These are phyloP conservation scores for Volvox carteri DNA, from an alignment of 163 green algal genomes.

Conservation along the genomic window DNA sequence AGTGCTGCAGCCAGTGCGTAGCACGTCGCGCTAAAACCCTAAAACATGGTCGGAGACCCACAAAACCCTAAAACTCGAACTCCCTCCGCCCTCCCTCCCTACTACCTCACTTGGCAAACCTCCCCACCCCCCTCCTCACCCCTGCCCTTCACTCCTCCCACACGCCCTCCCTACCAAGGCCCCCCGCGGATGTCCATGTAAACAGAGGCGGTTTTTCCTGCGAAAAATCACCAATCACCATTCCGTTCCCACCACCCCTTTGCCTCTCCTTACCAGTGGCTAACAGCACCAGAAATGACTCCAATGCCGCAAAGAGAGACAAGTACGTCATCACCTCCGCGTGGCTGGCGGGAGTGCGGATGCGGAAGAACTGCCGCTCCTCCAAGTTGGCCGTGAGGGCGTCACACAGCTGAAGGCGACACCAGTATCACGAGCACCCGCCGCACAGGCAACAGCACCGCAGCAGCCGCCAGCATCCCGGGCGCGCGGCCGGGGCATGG, in stretches of 20 bases:
- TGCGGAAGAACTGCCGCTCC: slow-evolving; percentile 73
- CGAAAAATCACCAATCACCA: too few species aligned
- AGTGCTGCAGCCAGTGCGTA: too few species aligned
- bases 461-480: too few species aligned
- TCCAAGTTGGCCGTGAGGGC: slow-evolving; percentile 76
- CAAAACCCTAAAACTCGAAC: neutral
- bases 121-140: neutral
- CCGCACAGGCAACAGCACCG: too few species aligned
- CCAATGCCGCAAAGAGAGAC: slow-evolving; percentile 64
- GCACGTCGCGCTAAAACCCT: too few species aligned
- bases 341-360: slow-evolving; percentile 60
- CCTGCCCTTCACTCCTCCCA: neutral
- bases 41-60: too few species aligned
- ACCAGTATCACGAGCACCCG: too few species aligned
- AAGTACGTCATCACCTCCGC: slow-evolving; percentile 75
- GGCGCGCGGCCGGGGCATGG: too few species aligned
- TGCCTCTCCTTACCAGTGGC: slow-evolving; percentile 60
- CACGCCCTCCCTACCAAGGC: too few species aligned
- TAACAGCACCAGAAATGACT: slow-evolving; percentile 62
- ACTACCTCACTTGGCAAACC: neutral
- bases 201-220: too few species aligned
- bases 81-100: neutral
- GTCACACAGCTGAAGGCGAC: slow-evolving; percentile 51
- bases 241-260: too few species aligned
- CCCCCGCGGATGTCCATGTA: too few species aligned